Base-by-base conservation (phyloP, 768 basidiomycete species). In the Lactifluus pinguis region DNA sequence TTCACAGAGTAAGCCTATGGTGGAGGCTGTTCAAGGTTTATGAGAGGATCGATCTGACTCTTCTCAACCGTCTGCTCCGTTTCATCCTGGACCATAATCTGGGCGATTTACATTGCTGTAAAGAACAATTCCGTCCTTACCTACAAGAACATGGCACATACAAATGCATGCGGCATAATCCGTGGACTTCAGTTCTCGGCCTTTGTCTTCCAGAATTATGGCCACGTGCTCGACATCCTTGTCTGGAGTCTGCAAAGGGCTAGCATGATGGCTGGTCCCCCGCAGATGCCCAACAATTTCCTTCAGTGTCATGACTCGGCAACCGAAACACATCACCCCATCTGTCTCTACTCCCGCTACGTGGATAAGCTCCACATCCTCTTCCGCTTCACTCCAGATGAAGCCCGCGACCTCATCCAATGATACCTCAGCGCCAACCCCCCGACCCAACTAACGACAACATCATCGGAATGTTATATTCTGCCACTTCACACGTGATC, bases 1-100 rank as follows among this genome's bases (percentile, higher is more conserved):
- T 99, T 97, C 53, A 99, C 97, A 14, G 89, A 92, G 74, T 99
- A 99, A 5, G 97, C 97, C 75, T 98, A n/a, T n/a, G n/a, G n/a
- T n/a, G n/a, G n/a, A n/a, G n/a, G n/a, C n/a, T n/a, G n/a, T n/a
- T n/a, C n/a, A n/a, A n/a, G n/a, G n/a, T n/a, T n/a, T n/a, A n/a
- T n/a, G n/a, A n/a, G n/a, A n/a, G n/a, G n/a, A n/a, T n/a, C n/a
- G n/a, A n/a, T 70, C 72, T 99, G 66, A 99, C 97, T 0, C 77
- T 98, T 44, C 83, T 99, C 68, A 97, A 98, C 73, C 91, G 95
- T 68, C 80, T 99, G 3, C 81, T 98, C 47, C 92, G 97, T 57
- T 83, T 98, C 41, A 98, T 99, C 68, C 81, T 98, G 67, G 97
- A 99, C 69, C 97, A 98, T 79, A 99, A 99, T 72, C 72, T 99